Percentiles rank a stretch among this genome's conserved stretches.
Evolutionary conservation across 352 stramenopile species (phyloP).

Genomic region (Phytopythium ostracodes): DNA sequence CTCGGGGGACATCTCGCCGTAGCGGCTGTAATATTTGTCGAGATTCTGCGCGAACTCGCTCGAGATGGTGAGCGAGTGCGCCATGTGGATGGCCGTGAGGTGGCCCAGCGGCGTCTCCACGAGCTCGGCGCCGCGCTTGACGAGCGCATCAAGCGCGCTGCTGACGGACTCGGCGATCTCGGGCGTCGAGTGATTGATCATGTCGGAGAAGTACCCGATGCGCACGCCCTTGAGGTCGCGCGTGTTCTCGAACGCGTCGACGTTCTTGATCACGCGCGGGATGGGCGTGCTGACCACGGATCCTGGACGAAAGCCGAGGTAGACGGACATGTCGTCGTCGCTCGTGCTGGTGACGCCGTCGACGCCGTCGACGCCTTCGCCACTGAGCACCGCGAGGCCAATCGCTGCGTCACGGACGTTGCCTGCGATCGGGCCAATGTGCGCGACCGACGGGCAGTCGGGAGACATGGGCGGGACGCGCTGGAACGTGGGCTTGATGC

Average conservation of each 20-base stretch:
- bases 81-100: constrained; percentile 70
- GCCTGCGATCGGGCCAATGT: constrained; percentile 79
- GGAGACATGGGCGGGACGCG: constrained; percentile 56
- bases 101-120: constrained; percentile 77
- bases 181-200: constrained; percentile 66
- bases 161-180: constrained; percentile 46
- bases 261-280: constrained; percentile 33
- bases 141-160: constrained; percentile 46
- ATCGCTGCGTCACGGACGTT: constrained; percentile 78
- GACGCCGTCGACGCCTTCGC: constrained; percentile 24
- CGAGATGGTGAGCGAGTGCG: constrained; percentile 80
- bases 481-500: constrained; percentile 86
- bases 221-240: constrained; percentile 55
- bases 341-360: neutral
- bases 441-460: constrained; percentile 57
- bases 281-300: constrained; percentile 9
- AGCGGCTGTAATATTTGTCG: constrained; percentile 61
- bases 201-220: constrained; percentile 76
- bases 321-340: constrained; percentile 7
- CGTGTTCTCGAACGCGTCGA: constrained; percentile 58
- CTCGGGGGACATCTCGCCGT: constrained; percentile 60
- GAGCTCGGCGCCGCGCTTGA: constrained; percentile 57
- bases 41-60: constrained; percentile 74
- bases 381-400: constrained; percentile 82
- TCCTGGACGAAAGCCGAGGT: neutral